Conservation (phyloP, 495 filamentous ascomycete species). For the Cairneyella variabilis region DNA sequence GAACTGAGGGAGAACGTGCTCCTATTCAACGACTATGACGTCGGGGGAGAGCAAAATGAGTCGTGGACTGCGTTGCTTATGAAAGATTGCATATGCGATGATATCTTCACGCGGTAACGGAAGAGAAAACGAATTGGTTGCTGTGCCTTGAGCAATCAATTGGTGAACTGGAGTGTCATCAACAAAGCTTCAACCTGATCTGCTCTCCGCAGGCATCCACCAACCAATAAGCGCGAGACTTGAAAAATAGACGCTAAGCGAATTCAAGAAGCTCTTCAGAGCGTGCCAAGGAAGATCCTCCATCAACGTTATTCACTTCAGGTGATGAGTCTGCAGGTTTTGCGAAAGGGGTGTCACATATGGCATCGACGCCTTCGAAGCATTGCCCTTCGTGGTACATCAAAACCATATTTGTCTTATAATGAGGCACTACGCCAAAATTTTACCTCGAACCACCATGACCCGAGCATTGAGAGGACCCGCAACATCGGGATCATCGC, state of each 20-base stretch:
- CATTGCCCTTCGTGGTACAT: background rate
- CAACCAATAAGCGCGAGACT: constrained; percentile 12
- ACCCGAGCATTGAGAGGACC: constrained; percentile 45
- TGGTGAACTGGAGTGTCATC: background rate
- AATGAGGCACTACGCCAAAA: background rate
- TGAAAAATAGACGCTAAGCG: constrained; percentile 14
- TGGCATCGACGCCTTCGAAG: constrained; percentile 17
- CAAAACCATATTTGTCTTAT: background rate
- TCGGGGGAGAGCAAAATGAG: background rate
- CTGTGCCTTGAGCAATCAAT: constrained; percentile 5
- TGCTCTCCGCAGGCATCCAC: constrained; percentile 7
- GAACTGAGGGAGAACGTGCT: background rate
- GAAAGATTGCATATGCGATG: constrained; percentile 1
- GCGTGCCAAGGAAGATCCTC: background rate
- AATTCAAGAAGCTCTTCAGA: background rate
- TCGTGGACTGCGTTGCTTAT: background rate
- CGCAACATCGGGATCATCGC: constrained; percentile 99
- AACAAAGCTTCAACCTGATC: background rate
- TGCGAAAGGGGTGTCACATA: constrained; percentile 14
- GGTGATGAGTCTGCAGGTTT: constrained; percentile 24
- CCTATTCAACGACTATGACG: constrained; percentile 3
- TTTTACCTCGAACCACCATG: constrained; percentile 12
- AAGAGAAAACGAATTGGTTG: background rate
- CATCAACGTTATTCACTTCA: background rate
- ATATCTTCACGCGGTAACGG: too few species aligned